Percentiles rank a stretch among this genome's conserved stretches.
phyloP scores from a whole-genome alignment of 2,329 filamentous ascomycete species.

The Aspergillus pseudoviridinutans region DNA sequence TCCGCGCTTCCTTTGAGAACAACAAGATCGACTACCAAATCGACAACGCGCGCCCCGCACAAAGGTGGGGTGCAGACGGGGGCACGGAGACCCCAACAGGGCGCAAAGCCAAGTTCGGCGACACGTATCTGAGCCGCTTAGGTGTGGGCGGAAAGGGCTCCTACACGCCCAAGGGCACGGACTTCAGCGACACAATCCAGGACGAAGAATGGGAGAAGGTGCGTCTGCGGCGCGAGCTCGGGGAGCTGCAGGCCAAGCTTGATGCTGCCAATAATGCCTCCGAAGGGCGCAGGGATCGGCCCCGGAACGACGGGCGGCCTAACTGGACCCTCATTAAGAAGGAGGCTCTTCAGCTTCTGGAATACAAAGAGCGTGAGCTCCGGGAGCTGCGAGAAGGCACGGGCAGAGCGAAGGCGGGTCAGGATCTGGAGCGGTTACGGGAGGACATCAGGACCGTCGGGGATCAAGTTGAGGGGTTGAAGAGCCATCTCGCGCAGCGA shows the following conservation, averaged over 20 bases:
- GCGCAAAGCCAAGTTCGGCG: conserved; percentile 94
- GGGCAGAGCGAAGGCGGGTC: conserved; percentile 57
- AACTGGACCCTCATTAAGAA: conserved; percentile 91
- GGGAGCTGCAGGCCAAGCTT: conserved; percentile 84
- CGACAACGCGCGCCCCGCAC: conserved; percentile 67
- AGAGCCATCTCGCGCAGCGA: conserved; percentile 72
- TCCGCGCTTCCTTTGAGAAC: conserved; percentile 87
- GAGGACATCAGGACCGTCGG: conserved; percentile 88
- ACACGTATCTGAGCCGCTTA: conserved; percentile 88
- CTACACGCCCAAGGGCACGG: conserved; percentile 79
- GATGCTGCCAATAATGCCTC: conserved; percentile 73
- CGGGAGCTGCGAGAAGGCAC: conserved; percentile 65
- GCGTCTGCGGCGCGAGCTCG: conserved; percentile 83
- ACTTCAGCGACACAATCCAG: conserved; percentile 79
- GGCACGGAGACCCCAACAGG: conserved; percentile 80
- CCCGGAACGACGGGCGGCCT: conserved; percentile 62
- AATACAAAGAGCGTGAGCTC: conserved; percentile 83
- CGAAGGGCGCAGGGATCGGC: conserved; percentile 55
- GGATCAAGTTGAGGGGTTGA: conserved; percentile 89
- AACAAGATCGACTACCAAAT: conserved; percentile 96
- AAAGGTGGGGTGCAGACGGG: conserved; percentile 73
- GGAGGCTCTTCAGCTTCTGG: conserved; percentile 87
- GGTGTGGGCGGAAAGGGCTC: conserved; percentile 71
- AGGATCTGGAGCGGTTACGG: conserved; percentile 68
- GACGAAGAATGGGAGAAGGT: conserved; percentile 98